Evolutionary conservation across 106 monocot species (phyloP), one percentile per base, ranked within the genome.

Genomic region (Acanthochlamys bracteata): DNA sequence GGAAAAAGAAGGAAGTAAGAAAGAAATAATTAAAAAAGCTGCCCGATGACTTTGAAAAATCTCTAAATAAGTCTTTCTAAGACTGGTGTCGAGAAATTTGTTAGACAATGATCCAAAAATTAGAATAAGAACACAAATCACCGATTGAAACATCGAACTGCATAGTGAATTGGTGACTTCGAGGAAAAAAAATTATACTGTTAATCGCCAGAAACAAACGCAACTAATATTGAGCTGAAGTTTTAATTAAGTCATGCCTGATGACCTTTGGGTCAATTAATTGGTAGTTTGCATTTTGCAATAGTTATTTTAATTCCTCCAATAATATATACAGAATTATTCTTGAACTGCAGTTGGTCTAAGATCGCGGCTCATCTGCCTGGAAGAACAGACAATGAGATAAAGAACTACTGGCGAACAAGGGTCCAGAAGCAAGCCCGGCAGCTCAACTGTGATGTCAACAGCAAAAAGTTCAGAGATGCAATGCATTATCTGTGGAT

Each of bases 381-480:
- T 0, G 83, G 86, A 4, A 79, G 86, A 67, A 87, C 86, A 0
- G 86, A 87, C 69, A 87, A 87, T 59, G 86, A 87, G 63, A 89
- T 89, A 27, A 89, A 89, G 76, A 89, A 89, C 55, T 95, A 95
- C 54, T 90, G 94, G 94, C 61, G 94, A 58, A 95, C 94, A 1
- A 57, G 90, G 53, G 94, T 95, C 81, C 88, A 85, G 45, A 89
- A 89, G 46, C 88, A 89, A 45, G 88, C 88, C 1, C 84, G 83
- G 49, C 88, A 88, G 24, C 84, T 88, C 39, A 63, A 75, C 27
- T 88, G 86, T 57, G 57, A 21, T 4, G 41, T 62, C 61, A 42
- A 79, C 73, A 79, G 78, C 69, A 64, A 79, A 64, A 55, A 69
- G 33, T 79, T 79, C 52, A 68, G 64, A 25, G 73, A 73, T 49